A percentile compares a stretch with the other conserved stretches of the same genome.
These are phyloP conservation scores for Aspergillus sergii DNA, from an alignment of 2,329 filamentous ascomycete species.

Conservation along the genomic window DNA sequence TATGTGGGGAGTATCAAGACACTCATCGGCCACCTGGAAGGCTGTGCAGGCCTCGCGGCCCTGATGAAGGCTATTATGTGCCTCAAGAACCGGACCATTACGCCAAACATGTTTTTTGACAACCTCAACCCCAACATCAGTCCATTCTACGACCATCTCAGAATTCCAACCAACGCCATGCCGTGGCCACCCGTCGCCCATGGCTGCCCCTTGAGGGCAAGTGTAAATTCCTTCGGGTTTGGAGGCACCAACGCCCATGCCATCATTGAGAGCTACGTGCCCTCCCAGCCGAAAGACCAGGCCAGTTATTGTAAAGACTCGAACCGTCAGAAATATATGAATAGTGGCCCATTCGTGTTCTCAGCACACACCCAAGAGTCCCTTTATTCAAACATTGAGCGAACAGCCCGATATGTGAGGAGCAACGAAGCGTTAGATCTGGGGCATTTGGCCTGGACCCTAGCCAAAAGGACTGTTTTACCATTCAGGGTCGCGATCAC, in stretches of 20 bases:
- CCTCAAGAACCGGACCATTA: conserved; percentile 40
- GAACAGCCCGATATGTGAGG: not conserved
- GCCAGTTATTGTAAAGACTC: not conserved
- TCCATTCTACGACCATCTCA: conserved; percentile 27
- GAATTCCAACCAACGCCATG: conserved; percentile 23
- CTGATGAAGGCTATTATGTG: conserved; percentile 41
- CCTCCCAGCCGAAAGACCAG: not conserved
- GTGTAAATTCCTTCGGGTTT: conserved; percentile 51
- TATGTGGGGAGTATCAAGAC: conserved; percentile 36
- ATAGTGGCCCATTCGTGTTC: not conserved
- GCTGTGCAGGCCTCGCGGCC: conserved; percentile 34
- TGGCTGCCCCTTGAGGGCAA: conserved; percentile 35
- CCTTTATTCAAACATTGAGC: not conserved
- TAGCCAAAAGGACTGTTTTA: not conserved
- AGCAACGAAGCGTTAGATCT: not conserved
- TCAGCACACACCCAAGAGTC: not conserved
- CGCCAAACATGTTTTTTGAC: conserved; percentile 33
- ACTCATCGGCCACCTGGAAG: conserved; percentile 39
- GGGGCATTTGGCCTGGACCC: not conserved
- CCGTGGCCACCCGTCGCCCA: conserved; percentile 26
- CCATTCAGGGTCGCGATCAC: not conserved
- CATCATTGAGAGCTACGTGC: conserved; percentile 39
- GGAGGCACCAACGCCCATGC: conserved; percentile 42
- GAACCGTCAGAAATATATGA: rapidly evolving
- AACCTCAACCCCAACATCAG: conserved; percentile 28